Conservation (phyloP, 2,329 filamentous ascomycete species). For the Apiospora rasikravindrae region DNA sequence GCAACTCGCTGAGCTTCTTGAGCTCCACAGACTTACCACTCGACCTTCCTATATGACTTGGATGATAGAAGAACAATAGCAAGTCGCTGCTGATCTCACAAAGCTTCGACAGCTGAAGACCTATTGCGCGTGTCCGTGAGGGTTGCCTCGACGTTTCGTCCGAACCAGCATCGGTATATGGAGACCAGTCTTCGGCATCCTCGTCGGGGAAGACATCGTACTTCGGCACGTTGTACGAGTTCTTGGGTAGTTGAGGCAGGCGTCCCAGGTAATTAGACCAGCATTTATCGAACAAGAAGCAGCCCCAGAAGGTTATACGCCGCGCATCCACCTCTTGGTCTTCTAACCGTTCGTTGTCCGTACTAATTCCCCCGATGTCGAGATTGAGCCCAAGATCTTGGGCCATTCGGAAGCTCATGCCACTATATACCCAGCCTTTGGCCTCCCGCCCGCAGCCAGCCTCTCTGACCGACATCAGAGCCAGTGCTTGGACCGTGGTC, state of each 20-base stretch:
- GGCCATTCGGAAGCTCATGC: slow-evolving; percentile 98
- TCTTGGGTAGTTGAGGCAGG: slow-evolving; percentile 81
- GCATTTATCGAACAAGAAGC: slow-evolving; percentile 97
- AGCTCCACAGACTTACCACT: slow-evolving; percentile 82
- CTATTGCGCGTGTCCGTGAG: slow-evolving; percentile 80
- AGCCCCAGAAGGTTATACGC: slow-evolving; percentile 95
- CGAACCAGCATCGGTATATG: slow-evolving; percentile 84
- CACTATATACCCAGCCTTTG: slow-evolving; percentile 97
- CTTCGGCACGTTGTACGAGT: slow-evolving; percentile 83
- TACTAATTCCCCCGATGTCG: slow-evolving; percentile 71
- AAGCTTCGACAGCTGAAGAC: slow-evolving; percentile 79
- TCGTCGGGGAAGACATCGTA: slow-evolving; percentile 90
- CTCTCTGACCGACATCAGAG: slow-evolving; percentile 94
- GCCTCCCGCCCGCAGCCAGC: slow-evolving; percentile 93
- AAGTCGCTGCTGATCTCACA: slow-evolving; percentile 95
- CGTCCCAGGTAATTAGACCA: slow-evolving; percentile 98
- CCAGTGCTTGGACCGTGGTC: slow-evolving; percentile 90
- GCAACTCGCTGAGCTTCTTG: slow-evolving; percentile 90
- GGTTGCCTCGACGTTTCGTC: slow-evolving; percentile 77
- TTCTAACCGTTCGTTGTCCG: slow-evolving; percentile 63
- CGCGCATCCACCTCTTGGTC: slow-evolving; percentile 89
- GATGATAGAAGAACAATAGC: slow-evolving; percentile 89
- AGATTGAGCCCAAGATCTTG: slow-evolving; percentile 92
- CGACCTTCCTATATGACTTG: slow-evolving; percentile 65
- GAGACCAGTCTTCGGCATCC: slow-evolving; percentile 84